A percentile compares a stretch with the other conserved stretches of the same genome.
These are phyloP conservation scores for Pseudonitzschia delicatissima DNA, from an alignment of 108 stramenopile species.

Conservation along the genomic window DNA sequence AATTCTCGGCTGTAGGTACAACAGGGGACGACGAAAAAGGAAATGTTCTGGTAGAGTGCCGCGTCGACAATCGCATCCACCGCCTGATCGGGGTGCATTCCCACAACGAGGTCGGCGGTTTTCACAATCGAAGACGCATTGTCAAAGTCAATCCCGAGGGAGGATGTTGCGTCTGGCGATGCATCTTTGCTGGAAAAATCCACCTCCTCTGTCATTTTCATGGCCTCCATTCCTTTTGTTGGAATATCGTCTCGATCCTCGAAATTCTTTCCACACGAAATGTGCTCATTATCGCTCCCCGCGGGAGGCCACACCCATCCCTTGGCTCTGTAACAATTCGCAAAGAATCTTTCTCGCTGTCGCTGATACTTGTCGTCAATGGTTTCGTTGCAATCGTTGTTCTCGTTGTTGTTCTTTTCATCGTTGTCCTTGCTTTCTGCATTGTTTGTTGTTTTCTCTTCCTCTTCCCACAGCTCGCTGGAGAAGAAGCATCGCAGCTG, in stretches of 20 bases:
- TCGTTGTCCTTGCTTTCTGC: not conserved
- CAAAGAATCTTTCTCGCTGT: not conserved
- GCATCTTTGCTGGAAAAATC: not conserved
- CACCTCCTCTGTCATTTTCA: not conserved
- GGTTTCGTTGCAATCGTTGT: not conserved
- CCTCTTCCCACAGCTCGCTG: not conserved
- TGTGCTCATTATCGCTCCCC: not conserved
- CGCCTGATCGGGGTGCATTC: constrained; percentile 85
- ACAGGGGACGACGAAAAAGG: constrained; percentile 61
- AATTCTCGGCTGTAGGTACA: constrained; percentile 68
- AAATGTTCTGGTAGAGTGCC: constrained; percentile 44
- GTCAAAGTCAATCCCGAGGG: not conserved
- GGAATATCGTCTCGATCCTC: not conserved
- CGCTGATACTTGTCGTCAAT: not conserved
- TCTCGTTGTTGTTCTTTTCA: not conserved
- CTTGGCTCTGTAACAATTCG: not conserved
- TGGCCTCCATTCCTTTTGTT: not conserved
- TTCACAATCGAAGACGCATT: constrained; percentile 10
- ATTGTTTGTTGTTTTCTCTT: not conserved
- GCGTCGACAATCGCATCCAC: constrained; percentile 69
- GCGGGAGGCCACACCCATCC: constrained; percentile 13
- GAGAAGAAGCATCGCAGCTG: constrained; percentile 1
- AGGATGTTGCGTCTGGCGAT: not conserved
- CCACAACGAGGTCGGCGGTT: constrained; percentile 64
- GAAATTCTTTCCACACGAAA: not conserved